A percentile compares a stretch with the other conserved stretches of the same genome.
Evolutionary conservation across 192 early-diverging fungal species (phyloP).

Genomic region (Mortierella alpina): DNA sequence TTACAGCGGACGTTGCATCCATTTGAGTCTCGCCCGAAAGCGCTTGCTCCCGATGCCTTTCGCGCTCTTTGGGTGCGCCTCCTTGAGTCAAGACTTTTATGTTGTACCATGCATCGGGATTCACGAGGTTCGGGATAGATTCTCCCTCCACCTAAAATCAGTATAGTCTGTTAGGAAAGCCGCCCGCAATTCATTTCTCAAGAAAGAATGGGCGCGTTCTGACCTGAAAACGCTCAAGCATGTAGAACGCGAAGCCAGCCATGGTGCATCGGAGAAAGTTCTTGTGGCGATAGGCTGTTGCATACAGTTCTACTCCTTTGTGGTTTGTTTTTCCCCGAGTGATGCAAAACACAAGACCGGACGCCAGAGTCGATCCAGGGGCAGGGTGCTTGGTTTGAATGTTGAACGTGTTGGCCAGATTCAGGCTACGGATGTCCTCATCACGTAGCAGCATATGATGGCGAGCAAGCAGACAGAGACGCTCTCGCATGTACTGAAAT

Average conservation of each 20-base stretch:
- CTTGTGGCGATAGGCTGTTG: constrained; percentile 23
- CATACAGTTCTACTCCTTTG: constrained; percentile 15
- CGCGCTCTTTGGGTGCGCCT: neutral
- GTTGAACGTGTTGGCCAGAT: constrained; percentile 7
- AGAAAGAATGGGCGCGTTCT: neutral
- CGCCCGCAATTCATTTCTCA: neutral
- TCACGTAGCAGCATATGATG: constrained; percentile 39
- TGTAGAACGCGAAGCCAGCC: constrained; percentile 28
- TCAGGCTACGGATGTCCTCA: constrained; percentile 25
- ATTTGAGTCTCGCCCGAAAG: constrained; percentile 3
- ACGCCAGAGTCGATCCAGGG: neutral
- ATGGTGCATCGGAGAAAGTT: constrained; percentile 11
- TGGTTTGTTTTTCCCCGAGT: constrained; percentile 12
- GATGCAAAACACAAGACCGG: constrained; percentile 13
- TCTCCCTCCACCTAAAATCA: constrained; percentile 10
- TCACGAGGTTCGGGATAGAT: constrained; percentile 8
- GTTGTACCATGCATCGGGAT: constrained; percentile 6
- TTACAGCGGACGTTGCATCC: constrained; percentile 18
- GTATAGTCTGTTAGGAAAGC: neutral
- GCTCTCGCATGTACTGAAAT: constrained; percentile 23
- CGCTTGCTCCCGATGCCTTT: neutral
- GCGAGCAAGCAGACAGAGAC: constrained; percentile 19
- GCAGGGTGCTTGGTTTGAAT: neutral
- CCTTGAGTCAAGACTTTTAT: constrained; percentile 7
- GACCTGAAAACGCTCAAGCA: constrained; percentile 31